Evolutionary conservation across 2,329 filamentous ascomycete genomes (phyloP).

Genomic region (Aspergillus fructus): DNA sequence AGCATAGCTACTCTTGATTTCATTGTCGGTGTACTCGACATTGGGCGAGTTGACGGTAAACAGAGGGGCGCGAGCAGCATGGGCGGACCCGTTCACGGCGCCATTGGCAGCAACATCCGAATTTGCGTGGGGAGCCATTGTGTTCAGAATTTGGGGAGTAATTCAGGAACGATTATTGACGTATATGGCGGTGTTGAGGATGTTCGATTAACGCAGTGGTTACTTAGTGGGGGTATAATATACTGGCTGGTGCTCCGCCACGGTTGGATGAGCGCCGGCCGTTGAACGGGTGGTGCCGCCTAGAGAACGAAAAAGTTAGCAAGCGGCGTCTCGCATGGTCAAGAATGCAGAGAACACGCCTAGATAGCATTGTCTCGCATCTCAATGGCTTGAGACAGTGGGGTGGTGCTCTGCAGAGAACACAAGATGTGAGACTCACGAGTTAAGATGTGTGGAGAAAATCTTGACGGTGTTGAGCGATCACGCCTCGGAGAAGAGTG

Average conservation of each 20-base stretch:
- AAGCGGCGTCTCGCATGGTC: not conserved
- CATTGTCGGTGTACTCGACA: conserved; percentile 81
- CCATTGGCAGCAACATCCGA: conserved; percentile 53
- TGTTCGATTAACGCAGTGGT: conserved; percentile 19
- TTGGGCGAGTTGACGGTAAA: conserved; percentile 92
- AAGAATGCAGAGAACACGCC: not conserved
- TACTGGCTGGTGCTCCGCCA: conserved; percentile 71
- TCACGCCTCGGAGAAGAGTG: conserved; percentile 58
- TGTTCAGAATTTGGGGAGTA: conserved; percentile 34
- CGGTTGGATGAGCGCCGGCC: conserved; percentile 89
- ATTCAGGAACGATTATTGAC: conserved; percentile 25
- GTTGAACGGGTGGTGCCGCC: conserved; percentile 94
- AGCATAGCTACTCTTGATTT: conserved; percentile 91
- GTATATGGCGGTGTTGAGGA: conserved; percentile 55
- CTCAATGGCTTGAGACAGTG: not conserved
- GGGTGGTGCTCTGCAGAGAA: not conserved
- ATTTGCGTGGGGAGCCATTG: conserved; percentile 93
- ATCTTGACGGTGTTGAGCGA: conserved; percentile 75
- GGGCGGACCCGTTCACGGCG: conserved; percentile 54
- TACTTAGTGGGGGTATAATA: conserved; percentile 47
- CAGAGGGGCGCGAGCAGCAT: conserved; percentile 50
- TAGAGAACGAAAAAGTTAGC: conserved; percentile 39
- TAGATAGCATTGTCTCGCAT: not conserved
- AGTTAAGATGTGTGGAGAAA: conserved; percentile 98
- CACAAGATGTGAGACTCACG: conserved; percentile 60